Conservation (phyloP, 192 early-diverging fungal genomes). For the Podila epigama region DNA sequence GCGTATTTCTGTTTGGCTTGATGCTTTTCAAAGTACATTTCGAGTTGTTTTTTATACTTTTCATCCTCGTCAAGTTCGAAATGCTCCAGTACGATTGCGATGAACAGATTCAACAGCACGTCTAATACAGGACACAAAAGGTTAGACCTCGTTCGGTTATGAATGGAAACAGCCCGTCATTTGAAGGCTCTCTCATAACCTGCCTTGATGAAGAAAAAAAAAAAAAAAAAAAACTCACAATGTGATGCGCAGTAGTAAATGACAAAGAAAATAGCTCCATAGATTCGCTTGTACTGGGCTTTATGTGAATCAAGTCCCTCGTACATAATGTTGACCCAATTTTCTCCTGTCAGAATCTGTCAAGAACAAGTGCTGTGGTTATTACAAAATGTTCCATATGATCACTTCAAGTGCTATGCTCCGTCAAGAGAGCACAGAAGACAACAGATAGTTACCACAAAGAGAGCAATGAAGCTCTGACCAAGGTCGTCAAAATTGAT, state of each 20-base stretch:
- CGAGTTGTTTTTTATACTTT: slow-evolving; percentile 59
- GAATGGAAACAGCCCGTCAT: neutral
- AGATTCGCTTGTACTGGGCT: slow-evolving; percentile 33
- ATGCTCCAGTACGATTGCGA: slow-evolving; percentile 69
- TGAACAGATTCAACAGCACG: slow-evolving; percentile 66
- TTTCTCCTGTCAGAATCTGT: slow-evolving; percentile 64
- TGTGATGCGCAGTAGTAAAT: slow-evolving; percentile 65
- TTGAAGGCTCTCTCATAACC: neutral
- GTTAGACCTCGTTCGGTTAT: neutral
- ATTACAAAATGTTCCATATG: no score
- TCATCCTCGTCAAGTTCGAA: slow-evolving; percentile 69
- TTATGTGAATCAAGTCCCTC: slow-evolving; percentile 49
- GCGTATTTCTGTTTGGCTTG: slow-evolving; percentile 41
- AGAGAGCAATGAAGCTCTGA: slow-evolving; percentile 59
- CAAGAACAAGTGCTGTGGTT: neutral
- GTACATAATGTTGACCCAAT: slow-evolving; percentile 66
- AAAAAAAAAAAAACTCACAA: slow-evolving; percentile 43
- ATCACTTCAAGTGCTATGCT: neutral
- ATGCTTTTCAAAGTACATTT: slow-evolving; percentile 44
- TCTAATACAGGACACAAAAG: slow-evolving; percentile 30
- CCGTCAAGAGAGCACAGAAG: neutral
- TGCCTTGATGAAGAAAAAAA: neutral
- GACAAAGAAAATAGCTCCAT: slow-evolving; percentile 54
- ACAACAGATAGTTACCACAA: slow-evolving; percentile 48
- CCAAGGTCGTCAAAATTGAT: slow-evolving; percentile 56